These are phyloP conservation scores for Sungouiozyma intestinalis DNA, from an alignment of 805 yeast species.

Conservation along the genomic window DNA sequence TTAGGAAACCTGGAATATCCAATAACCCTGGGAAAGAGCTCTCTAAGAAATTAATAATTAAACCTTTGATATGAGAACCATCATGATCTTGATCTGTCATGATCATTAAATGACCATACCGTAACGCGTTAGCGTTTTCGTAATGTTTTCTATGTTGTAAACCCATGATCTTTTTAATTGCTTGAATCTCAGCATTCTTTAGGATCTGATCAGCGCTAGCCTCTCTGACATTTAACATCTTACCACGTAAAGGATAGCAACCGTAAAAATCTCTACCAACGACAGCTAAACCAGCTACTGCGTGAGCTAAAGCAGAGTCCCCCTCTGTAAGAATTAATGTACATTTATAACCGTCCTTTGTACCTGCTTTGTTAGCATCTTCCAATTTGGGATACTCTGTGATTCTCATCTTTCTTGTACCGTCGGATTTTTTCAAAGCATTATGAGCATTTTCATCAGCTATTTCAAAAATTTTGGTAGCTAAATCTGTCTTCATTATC, in stretches of 20 bases:
- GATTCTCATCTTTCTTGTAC: constrained; percentile 70
- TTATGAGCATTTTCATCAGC: constrained; percentile 85
- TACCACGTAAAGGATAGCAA: constrained; percentile 92
- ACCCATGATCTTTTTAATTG: constrained; percentile 91
- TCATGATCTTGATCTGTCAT: constrained; percentile 99
- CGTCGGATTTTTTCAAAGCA: constrained; percentile 82
- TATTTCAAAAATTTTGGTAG: constrained; percentile 61
- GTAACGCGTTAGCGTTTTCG: constrained; percentile 57
- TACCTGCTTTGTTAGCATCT: constrained; percentile 96
- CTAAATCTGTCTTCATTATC: constrained; percentile 61
- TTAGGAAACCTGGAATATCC: constrained; percentile 80
- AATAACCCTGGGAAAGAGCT: constrained; percentile 89
- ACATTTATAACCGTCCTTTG: constrained; percentile 83
- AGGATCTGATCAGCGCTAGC: constrained; percentile 93
- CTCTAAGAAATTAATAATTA: constrained; percentile 86
- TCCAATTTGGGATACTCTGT: constrained; percentile 84
- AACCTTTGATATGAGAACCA: constrained; percentile 95
- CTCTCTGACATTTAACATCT: constrained; percentile 88
- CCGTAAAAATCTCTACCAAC: constrained; percentile 95
- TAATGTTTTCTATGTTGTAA: constrained; percentile 85
- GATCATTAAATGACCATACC: constrained; percentile 96
- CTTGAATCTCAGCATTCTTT: constrained; percentile 90
- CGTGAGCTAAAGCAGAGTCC: constrained; percentile 86
- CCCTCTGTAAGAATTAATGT: constrained; percentile 94
- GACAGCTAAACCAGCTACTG: constrained; percentile 87